Evolutionary conservation across 2,329 filamentous ascomycete genomes (phyloP).

Genomic region (Chrysoporthe cubensis): DNA sequence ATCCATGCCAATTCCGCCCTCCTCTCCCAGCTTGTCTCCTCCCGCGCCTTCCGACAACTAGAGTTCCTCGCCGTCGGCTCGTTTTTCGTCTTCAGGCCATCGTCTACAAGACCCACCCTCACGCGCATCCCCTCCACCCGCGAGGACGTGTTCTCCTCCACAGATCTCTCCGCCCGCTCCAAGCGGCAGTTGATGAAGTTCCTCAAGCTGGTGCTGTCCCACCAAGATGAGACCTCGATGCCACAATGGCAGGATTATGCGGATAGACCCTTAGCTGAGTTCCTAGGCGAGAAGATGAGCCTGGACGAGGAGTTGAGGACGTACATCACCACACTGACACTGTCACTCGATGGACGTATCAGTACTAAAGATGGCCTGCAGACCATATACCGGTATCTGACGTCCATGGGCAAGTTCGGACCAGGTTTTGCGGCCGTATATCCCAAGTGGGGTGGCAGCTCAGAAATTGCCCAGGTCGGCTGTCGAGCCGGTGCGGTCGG

Average conservation of each 20-base stretch:
- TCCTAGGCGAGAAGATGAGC: slow-evolving; percentile 66
- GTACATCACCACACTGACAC: slow-evolving; percentile 67
- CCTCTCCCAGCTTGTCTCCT: slow-evolving; percentile 82
- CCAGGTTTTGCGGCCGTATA: slow-evolving; percentile 87
- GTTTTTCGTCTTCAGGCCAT: slow-evolving; percentile 75
- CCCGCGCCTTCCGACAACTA: slow-evolving; percentile 83
- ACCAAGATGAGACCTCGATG: slow-evolving; percentile 55
- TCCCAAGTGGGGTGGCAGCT: slow-evolving; percentile 89
- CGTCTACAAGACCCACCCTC: slow-evolving; percentile 47
- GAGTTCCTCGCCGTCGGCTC: slow-evolving; percentile 93
- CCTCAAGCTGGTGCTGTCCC: slow-evolving; percentile 81
- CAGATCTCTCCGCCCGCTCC: slow-evolving; percentile 73
- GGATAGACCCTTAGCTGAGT: slow-evolving; percentile 57
- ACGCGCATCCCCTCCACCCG: slow-evolving; percentile 82
- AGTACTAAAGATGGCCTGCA: slow-evolving; percentile 70
- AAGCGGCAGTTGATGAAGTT: slow-evolving; percentile 94
- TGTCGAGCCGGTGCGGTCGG: slow-evolving; percentile 91
- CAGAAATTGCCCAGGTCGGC: slow-evolving; percentile 87
- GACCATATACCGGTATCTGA: slow-evolving; percentile 77
- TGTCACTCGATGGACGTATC: slow-evolving; percentile 68
- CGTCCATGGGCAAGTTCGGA: slow-evolving; percentile 86
- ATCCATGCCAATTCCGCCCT: slow-evolving; percentile 83
- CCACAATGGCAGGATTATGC: slow-evolving; percentile 64
- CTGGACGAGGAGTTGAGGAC: slow-evolving; percentile 70
- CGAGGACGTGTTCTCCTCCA: slow-evolving; percentile 87